Base-by-base conservation (phyloP, 176 grass and related monocot genomes). In the Aegilops longissima region DNA sequence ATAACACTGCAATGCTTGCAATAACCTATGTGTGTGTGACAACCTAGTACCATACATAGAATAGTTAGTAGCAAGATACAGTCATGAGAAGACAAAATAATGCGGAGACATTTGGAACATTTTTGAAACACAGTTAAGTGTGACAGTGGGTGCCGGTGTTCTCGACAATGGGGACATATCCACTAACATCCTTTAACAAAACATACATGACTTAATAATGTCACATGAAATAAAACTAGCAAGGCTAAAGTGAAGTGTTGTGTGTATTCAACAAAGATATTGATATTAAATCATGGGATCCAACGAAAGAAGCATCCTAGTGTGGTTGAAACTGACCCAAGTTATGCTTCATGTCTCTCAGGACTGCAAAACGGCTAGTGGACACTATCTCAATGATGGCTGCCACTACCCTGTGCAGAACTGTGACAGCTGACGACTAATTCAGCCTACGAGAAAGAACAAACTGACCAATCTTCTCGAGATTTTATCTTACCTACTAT, bases 401-500 rank as follows among this genome's bases (percentile, higher is more conserved):
- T 12, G 24, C 79, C 54, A 66, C 27, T 81, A 69, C 44, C 25
- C 13, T 30, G 73, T 76, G 73, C 25, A 30, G 14, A 51, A 85
- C 69, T 76, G 54, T 74, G 35, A 69, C 33, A 74, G 47, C 44
- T 21, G 61, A 81, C 16, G 21, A 75, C 84, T 74, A 36, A 67
- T 40, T 27, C 76, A 51, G 44, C 70, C 58, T 27, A 58, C 27
- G 12, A 56, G 20, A 79, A 80, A 63, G 20, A 80, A 81, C 29
- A 70, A 69, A 58, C 33, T 70, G 49, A 80, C 45, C 8, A 14
- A 85, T 71, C n/a, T 52, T 42, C 31, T 71, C 8, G 0, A 63
- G 70, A 85, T 73, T 69, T 85, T 64, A 77, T 81, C 25, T 73
- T 18, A 39, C 29, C 25, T 67, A 65, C 25, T 44, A 65, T 16